A percentile compares a stretch with the other conserved stretches of the same genome.
Conservation (phyloP, 805 yeast species). For the Komagataella pseudopastoris region DNA sequence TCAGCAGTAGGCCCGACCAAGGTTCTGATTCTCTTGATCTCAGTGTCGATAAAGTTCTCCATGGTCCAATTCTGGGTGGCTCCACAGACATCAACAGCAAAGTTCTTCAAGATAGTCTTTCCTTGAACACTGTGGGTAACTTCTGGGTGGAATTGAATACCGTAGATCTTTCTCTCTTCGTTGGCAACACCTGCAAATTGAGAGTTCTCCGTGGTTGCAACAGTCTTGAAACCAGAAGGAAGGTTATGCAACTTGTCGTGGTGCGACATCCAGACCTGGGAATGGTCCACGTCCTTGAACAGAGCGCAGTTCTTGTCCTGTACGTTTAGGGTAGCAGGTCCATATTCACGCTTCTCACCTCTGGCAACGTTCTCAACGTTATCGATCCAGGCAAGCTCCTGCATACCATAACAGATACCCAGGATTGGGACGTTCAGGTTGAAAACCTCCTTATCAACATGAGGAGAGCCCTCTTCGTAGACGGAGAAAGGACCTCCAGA, state of each 20-base stretch:
- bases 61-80: constrained; percentile 91
- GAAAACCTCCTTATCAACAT: constrained; percentile 90
- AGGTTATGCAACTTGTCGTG: constrained; percentile 89
- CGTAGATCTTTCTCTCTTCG: constrained; percentile 61
- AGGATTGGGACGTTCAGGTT: constrained; percentile 85
- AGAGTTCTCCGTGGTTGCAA: constrained; percentile 88
- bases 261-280: constrained; percentile 99
- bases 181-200: constrained; percentile 91
- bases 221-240: constrained; percentile 79
- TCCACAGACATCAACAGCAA: constrained; percentile 82
- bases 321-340: constrained; percentile 83
- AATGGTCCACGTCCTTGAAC: constrained; percentile 82
- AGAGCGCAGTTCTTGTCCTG: constrained; percentile 54
- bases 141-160: constrained; percentile 98
- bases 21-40: constrained; percentile 80
- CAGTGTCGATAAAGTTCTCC: constrained; percentile 96
- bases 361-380: constrained; percentile 88
- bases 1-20: constrained; percentile 96
- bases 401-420: constrained; percentile 99
- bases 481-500: constrained; percentile 99
- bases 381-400: constrained; percentile 89
- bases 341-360: constrained; percentile 96
- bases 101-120: constrained; percentile 74
- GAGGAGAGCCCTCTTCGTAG: constrained; percentile 91
- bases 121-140: constrained; percentile 94